phyloP scores from a whole-genome alignment of 176 grass and related monocot species.

The Aegilops tauschii region DNA sequence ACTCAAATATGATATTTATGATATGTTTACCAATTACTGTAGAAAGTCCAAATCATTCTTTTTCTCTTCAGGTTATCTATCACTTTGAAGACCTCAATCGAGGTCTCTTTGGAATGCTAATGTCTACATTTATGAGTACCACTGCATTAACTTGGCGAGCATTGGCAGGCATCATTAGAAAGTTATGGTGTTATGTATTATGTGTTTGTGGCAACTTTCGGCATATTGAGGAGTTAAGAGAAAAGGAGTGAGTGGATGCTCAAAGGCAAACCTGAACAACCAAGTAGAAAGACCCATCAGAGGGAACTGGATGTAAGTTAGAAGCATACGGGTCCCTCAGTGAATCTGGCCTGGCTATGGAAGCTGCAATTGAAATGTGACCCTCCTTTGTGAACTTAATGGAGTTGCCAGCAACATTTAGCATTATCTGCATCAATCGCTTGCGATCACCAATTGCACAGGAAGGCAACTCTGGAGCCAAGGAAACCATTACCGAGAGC shows the following conservation, averaged over 20 bases:
- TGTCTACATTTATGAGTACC: neutral
- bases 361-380: slow-evolving; percentile 64
- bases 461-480: slow-evolving; percentile 72
- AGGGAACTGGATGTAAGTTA: slow-evolving; percentile 69
- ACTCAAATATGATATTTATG: neutral
- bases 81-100: neutral
- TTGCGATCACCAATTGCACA: slow-evolving; percentile 78
- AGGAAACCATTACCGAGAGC: slow-evolving; percentile 58
- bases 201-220: neutral
- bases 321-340: slow-evolving; percentile 53
- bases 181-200: neutral
- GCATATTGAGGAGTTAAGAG: neutral
- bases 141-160: slow-evolving; percentile 20
- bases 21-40: neutral
- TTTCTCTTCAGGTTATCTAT: neutral
- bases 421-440: slow-evolving; percentile 72
- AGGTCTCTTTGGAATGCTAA: neutral
- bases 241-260: neutral
- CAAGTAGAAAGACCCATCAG: slow-evolving; percentile 72
- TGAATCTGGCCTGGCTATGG: slow-evolving; percentile 54
- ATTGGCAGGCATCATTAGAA: neutral
- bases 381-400: slow-evolving; percentile 91
- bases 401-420: slow-evolving; percentile 89
- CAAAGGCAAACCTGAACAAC: slow-evolving; percentile 59
- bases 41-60: neutral